A percentile compares a stretch with the other conserved stretches of the same genome.
phyloP scores from a whole-genome alignment of 148 eudicot genomes.

The Camellia lanceoleosa region DNA sequence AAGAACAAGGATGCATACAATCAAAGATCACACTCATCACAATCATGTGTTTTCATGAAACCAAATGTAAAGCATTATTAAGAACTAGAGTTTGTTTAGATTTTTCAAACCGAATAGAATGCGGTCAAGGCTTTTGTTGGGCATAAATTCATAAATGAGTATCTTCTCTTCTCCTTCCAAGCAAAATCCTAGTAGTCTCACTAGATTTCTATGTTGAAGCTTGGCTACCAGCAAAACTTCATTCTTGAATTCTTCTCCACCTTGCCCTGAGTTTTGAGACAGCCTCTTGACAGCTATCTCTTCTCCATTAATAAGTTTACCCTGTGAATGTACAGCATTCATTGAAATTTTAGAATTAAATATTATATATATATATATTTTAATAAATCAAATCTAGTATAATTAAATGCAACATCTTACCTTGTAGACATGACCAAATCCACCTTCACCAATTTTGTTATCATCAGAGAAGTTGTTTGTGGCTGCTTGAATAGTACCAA shows the following conservation, averaged over 20 bases:
- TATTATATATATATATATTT: background rate
- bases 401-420: background rate
- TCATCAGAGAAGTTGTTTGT: slow-evolving; percentile 12
- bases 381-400: too few species aligned
- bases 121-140: slow-evolving; percentile 39
- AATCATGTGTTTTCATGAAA: background rate
- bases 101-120: slow-evolving; percentile 28
- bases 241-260: slow-evolving; percentile 42
- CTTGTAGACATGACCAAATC: slow-evolving; percentile 21
- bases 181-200: slow-evolving; percentile 47
- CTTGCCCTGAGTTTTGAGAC: slow-evolving; percentile 36
- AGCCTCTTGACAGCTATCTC: slow-evolving; percentile 53
- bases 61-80: background rate
- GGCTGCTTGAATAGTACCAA: slow-evolving; percentile 7
- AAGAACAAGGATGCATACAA: background rate
- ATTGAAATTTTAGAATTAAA: background rate
- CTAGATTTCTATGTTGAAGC: slow-evolving; percentile 52
- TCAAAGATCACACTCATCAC: background rate
- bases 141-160: slow-evolving; percentile 45
- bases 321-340: slow-evolving; percentile 18
- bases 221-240: slow-evolving; percentile 45
- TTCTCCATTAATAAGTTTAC: slow-evolving; percentile 32
- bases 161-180: slow-evolving; percentile 37
- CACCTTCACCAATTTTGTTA: slow-evolving; percentile 20
- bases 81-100: background rate